A percentile compares a stretch with the other conserved stretches of the same genome.
Conservation (phyloP, 257 asterid species). For the Cynanchum wilfordii region DNA sequence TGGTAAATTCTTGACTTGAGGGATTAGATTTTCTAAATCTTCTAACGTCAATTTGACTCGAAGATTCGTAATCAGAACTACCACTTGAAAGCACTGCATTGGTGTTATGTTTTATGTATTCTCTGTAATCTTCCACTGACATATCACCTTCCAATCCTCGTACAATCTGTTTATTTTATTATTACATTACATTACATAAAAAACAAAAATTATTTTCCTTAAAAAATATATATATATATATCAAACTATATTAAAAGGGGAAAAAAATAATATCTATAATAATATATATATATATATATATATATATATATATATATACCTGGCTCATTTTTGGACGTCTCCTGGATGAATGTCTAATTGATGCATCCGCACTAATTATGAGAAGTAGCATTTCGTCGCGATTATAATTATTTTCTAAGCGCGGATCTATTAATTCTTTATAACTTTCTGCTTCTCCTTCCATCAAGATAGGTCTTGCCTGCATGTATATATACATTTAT, state of each 20-base stretch:
- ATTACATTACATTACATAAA: too few species aligned
- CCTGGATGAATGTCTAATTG: constrained; percentile 71
- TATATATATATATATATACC: constrained; percentile 25
- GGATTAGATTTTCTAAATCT: constrained; percentile 30
- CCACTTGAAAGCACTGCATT: constrained; percentile 34
- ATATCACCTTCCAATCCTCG: constrained; percentile 86
- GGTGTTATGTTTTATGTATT: constrained; percentile 35
- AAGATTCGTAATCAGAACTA: constrained; percentile 50
- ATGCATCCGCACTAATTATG: constrained; percentile 73
- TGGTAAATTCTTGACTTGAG: constrained; percentile 68
- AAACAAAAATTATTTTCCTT: too few species aligned
- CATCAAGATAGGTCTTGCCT: constrained; percentile 74
- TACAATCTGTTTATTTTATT: constrained; percentile 38
- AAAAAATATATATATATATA: too few species aligned
- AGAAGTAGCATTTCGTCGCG: constrained; percentile 62
- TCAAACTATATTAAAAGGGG: too few species aligned
- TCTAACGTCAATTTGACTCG: constrained; percentile 28
- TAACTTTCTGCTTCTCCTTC: constrained; percentile 52
- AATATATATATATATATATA: too few species aligned
- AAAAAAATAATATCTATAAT: too few species aligned
- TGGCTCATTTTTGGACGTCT: constrained; percentile 91
- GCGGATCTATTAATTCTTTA: constrained; percentile 67
- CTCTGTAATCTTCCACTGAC: constrained; percentile 53
- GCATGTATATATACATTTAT: too few species aligned
- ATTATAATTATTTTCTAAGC: constrained; percentile 51